These are phyloP conservation scores for Blastocystis sp. DNA, from an alignment of 352 stramenopile species.

Conservation along the genomic window DNA sequence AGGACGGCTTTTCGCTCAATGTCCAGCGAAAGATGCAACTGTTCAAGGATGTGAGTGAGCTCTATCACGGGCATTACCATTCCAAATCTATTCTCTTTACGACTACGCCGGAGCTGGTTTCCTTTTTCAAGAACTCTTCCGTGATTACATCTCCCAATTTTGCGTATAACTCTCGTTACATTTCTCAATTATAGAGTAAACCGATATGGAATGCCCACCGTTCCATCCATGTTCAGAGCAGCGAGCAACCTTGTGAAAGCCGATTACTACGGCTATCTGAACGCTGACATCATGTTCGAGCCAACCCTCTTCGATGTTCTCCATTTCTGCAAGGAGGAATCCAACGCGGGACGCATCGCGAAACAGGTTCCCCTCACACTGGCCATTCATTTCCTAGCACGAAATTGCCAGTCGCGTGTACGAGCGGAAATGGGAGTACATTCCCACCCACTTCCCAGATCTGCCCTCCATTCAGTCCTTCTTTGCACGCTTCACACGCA, in stretches of 20 bases:
- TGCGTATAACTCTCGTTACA: background rate
- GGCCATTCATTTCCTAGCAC: conserved; percentile 1
- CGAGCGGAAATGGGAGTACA: background rate
- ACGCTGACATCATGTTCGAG: conserved; percentile 27
- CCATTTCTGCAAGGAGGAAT: background rate
- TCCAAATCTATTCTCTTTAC: conserved; percentile 15
- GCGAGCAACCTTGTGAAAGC: background rate
- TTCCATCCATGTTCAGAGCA: background rate
- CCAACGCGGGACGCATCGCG: background rate
- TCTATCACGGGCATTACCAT: background rate
- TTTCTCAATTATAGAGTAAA: background rate
- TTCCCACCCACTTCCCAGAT: background rate
- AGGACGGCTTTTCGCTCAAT: background rate
- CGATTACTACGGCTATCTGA: conserved; percentile 32
- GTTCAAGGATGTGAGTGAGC: background rate
- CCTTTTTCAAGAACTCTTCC: background rate
- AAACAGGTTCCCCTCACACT: no score
- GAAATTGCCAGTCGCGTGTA: conserved; percentile 21
- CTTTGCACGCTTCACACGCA: background rate
- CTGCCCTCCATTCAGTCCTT: background rate
- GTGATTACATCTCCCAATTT: background rate
- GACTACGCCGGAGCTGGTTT: background rate
- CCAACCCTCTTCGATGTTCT: conserved; percentile 21
- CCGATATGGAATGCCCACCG: background rate
- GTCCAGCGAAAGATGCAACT: background rate